phyloP scores from a whole-genome alignment of 2,329 filamentous ascomycete genomes.

The Penicillium sp. region DNA sequence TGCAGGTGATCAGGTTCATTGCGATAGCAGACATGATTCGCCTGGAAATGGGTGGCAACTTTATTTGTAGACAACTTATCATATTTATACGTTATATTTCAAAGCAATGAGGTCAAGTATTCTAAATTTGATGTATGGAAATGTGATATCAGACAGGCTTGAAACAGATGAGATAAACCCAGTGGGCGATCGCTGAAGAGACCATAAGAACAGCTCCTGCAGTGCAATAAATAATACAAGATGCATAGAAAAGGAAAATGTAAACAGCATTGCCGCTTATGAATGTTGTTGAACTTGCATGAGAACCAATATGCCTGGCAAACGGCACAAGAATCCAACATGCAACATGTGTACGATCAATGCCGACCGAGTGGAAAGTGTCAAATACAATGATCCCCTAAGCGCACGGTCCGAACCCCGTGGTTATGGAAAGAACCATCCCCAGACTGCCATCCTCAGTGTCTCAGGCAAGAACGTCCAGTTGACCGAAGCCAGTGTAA shows the following conservation, averaged over 20 bases:
- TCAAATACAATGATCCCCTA: background rate
- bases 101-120: background rate
- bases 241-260: background rate
- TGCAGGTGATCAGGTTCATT: background rate
- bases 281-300: background rate
- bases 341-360: background rate
- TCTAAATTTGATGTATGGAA: background rate
- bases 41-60: background rate
- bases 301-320: background rate
- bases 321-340: background rate
- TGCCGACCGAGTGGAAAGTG: background rate
- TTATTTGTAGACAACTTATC: background rate
- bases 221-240: background rate
- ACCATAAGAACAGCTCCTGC: background rate
- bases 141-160: background rate
- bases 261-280: background rate
- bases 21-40: background rate
- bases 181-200: background rate
- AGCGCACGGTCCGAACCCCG: background rate
- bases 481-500: background rate
- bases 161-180: background rate
- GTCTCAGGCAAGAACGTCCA: background rate
- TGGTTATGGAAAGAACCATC: background rate
- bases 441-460: background rate
- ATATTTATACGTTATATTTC: background rate